These are phyloP conservation scores for Calonectria pauciramosa DNA, from an alignment of 2,329 filamentous ascomycete genomes.

Conservation along the genomic window DNA sequence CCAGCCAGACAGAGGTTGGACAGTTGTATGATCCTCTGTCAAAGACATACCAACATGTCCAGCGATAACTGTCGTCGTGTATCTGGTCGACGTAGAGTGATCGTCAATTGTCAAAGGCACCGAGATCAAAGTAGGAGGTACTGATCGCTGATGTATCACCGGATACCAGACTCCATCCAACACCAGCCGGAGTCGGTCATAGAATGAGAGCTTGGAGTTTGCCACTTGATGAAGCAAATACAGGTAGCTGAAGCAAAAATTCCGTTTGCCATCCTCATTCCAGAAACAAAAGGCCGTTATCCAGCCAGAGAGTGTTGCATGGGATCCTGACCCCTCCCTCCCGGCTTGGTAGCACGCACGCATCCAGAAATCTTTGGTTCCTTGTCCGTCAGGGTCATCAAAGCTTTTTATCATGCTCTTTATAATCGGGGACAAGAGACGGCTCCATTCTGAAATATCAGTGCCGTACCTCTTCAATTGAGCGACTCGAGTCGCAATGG, in stretches of 20 bases:
- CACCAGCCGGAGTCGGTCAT: not conserved
- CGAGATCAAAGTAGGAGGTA: not conserved
- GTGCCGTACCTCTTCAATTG: not conserved
- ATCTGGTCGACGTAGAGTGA: not conserved
- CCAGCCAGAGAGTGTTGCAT: not conserved
- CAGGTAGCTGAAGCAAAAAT: not conserved
- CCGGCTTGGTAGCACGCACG: not conserved
- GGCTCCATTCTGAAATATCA: not conserved
- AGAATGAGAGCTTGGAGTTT: not conserved
- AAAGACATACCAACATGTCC: not conserved
- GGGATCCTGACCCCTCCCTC: not conserved
- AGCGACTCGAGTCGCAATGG: not conserved
- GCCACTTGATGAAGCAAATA: not conserved
- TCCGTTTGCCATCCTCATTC: not conserved
- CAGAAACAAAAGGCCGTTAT: slow-evolving; percentile 2
- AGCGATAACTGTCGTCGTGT: not conserved
- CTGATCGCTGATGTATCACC: not conserved
- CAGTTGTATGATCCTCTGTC: not conserved
- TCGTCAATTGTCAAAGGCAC: not conserved
- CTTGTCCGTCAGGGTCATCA: not conserved
- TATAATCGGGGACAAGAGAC: not conserved
- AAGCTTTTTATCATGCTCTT: not conserved
- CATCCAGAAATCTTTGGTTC: not conserved
- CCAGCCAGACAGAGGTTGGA: slow-evolving; percentile 1
- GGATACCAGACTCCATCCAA: not conserved